A percentile compares a stretch with the other conserved stretches of the same genome.
Conservation (phyloP, 2,329 filamentous ascomycete species). For the Penicillium sp. region DNA sequence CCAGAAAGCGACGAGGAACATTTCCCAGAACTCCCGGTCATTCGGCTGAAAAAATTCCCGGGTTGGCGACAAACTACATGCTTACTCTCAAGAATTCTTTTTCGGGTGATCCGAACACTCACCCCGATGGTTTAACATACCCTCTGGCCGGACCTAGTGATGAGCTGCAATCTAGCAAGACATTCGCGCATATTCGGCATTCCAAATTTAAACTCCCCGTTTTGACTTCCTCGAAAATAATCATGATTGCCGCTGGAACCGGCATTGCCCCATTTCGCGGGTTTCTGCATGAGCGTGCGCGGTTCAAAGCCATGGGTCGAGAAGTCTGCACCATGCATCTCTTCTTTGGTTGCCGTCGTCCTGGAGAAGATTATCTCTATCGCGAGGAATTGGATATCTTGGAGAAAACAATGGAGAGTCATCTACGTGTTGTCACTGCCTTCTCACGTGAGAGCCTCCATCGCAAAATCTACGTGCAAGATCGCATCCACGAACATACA, state of each 20-base stretch:
- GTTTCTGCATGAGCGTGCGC: not conserved
- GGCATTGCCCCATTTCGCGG: conserved; percentile 7
- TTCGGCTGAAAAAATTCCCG: not conserved
- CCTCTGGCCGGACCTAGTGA: not conserved
- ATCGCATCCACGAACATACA: not conserved
- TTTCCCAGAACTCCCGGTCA: not conserved
- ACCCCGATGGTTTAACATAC: not conserved
- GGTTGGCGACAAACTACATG: conserved; percentile 11
- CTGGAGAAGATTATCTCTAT: conserved; percentile 3
- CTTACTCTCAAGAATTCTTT: not conserved
- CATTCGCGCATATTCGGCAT: conserved; percentile 6
- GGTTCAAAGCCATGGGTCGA: not conserved
- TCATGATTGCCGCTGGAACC: conserved; percentile 9
- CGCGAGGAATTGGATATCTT: not conserved
- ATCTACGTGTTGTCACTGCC: not conserved
- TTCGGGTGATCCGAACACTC: not conserved
- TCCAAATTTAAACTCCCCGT: conserved; percentile 19
- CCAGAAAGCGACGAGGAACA: not conserved
- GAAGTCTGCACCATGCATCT: not conserved
- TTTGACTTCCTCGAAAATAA: not conserved
- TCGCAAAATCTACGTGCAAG: conserved; percentile 1
- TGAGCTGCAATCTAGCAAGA: conserved; percentile 11
- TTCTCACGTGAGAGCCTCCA: not conserved
- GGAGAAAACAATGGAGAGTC: not conserved
- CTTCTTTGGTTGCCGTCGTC: conserved; percentile 1